phyloP scores from a whole-genome alignment of 2,329 filamentous ascomycete genomes.

The Fusarium falciforme region DNA sequence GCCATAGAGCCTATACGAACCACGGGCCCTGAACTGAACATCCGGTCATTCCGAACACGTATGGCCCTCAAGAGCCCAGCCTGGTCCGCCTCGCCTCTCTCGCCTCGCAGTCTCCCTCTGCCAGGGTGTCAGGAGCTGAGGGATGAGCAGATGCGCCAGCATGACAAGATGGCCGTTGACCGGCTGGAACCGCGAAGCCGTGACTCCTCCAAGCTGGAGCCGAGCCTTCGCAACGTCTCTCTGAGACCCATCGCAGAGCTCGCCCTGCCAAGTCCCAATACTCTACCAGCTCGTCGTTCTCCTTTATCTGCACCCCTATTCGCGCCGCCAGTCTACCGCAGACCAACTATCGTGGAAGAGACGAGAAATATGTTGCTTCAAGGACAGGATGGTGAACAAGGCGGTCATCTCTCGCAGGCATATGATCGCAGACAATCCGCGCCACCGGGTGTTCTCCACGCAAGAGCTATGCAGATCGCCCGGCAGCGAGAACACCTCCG shows the following conservation, averaged over 20 bases:
- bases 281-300: constrained; percentile 16
- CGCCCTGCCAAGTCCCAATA: constrained; percentile 15
- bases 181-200: constrained; percentile 16
- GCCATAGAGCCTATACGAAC: constrained; percentile 41
- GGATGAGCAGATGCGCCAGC: constrained; percentile 28
- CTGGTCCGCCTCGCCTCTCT: constrained; percentile 37
- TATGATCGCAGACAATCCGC: constrained; percentile 37
- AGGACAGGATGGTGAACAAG: constrained; percentile 9
- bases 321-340: constrained; percentile 9
- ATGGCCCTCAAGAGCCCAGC: constrained; percentile 36
- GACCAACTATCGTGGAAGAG: constrained; percentile 36
- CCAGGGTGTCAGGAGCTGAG: constrained; percentile 31
- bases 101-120: constrained; percentile 29
- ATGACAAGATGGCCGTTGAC: constrained; percentile 32
- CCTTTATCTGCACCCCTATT: constrained; percentile 39
- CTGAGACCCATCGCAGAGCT: constrained; percentile 31
- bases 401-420: not conserved
- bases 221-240: constrained; percentile 15
- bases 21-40: constrained; percentile 21
- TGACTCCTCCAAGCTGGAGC: constrained; percentile 15
- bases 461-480: constrained; percentile 39
- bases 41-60: constrained; percentile 18
- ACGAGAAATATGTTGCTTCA: constrained; percentile 29
- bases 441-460: constrained; percentile 21
- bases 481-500: constrained; percentile 40